A percentile compares a stretch with the other conserved stretches of the same genome.
Conservation (phyloP, 1,284 basidiomycete species). For the Lentinula novae-zelandiae region DNA sequence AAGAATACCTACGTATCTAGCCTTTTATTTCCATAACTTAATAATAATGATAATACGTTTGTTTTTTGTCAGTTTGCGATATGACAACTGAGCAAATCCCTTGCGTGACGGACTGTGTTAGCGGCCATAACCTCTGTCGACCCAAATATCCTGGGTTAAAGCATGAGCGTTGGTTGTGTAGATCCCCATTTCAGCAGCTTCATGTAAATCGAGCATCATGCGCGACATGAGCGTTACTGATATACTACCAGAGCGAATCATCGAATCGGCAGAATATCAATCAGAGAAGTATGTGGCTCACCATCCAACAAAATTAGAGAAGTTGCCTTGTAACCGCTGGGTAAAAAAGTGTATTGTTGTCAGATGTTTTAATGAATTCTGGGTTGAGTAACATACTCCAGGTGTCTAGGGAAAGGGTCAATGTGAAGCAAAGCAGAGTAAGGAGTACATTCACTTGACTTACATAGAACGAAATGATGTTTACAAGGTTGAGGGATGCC, state of each 20-base stretch:
- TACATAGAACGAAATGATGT: conserved; percentile 10
- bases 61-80: too few species aligned
- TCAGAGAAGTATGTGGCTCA: not conserved
- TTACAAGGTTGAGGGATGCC: not conserved
- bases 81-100: too few species aligned
- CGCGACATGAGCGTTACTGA: conserved; percentile 4
- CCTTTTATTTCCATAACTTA: too few species aligned
- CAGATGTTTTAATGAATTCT: not conserved
- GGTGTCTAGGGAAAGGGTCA: not conserved
- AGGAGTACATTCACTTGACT: not conserved
- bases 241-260: not conserved
- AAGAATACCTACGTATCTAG: too few species aligned
- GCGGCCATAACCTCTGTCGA: not conserved
- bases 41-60: too few species aligned
- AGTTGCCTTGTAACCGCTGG: conserved; percentile 7
- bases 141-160: not conserved
- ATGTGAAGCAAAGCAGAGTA: too few species aligned
- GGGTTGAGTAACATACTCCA: not conserved
- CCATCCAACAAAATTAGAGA: conserved; percentile 8
- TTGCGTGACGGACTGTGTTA: not conserved
- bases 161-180: not conserved
- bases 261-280: not conserved
- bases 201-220: conserved; percentile 9
- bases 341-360: not conserved
- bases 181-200: conserved; percentile 6